A percentile compares a stretch with the other conserved stretches of the same genome.
phyloP scores from a whole-genome alignment of 208 protist genomes.

The Histomonas meleagridis region DNA sequence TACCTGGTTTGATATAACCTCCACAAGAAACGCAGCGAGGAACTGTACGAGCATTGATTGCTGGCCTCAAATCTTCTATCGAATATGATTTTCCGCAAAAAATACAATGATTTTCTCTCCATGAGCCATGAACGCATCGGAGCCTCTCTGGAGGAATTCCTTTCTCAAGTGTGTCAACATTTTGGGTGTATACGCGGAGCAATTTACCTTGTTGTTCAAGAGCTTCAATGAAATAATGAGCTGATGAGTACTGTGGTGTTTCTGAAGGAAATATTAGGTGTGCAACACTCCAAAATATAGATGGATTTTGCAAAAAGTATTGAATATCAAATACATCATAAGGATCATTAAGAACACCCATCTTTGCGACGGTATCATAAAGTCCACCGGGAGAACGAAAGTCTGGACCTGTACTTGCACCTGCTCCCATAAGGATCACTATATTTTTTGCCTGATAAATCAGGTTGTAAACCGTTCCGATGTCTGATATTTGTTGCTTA shows the following conservation, averaged over 20 bases:
- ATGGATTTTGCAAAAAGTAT: neutral
- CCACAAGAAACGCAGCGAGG: neutral
- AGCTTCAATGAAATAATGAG: neutral
- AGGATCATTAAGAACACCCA: neutral
- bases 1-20: neutral
- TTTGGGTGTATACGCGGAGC: neutral
- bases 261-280: neutral
- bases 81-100: neutral
- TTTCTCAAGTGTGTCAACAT: conserved; percentile 8
- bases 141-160: neutral
- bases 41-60: neutral
- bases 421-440: neutral
- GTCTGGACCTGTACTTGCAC: neutral
- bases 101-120: neutral
- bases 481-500: neutral
- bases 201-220: neutral
- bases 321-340: neutral
- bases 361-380: neutral
- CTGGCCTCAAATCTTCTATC: neutral
- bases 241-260: neutral
- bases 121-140: neutral
- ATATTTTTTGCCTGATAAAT: neutral
- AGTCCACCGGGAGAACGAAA: neutral
- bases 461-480: neutral
- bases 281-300: neutral